These are phyloP conservation scores for Triangularia verruculosa DNA, from an alignment of 2,329 filamentous ascomycete species.

Conservation along the genomic window DNA sequence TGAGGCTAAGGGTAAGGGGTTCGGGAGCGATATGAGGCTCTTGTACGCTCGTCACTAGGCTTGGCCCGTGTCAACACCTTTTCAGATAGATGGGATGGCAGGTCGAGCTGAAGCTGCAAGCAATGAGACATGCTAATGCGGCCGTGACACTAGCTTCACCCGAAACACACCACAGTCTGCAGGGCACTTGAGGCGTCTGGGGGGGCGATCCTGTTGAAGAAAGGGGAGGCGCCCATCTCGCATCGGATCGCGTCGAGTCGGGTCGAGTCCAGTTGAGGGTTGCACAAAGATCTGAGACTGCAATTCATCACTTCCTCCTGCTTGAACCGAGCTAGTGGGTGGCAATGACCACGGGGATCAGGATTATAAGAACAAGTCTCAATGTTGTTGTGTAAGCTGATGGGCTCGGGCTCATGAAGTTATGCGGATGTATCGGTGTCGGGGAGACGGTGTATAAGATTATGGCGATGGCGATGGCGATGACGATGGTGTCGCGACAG, in stretches of 20 bases:
- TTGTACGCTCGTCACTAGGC: neutral
- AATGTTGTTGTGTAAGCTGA: neutral
- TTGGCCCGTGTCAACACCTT: conserved; percentile 5
- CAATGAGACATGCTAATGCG: conserved; percentile 11
- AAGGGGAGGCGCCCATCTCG: no score
- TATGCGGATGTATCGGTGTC: no score
- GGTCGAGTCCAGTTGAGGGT: neutral
- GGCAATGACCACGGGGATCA: neutral
- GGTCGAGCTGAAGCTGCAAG: conserved; percentile 7
- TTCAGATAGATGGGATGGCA: conserved; percentile 7
- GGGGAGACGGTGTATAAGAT: no score
- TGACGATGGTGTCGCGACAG: no score
- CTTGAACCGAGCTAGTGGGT: neutral
- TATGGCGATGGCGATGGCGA: no score
- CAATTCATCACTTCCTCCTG: neutral
- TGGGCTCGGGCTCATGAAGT: no score
- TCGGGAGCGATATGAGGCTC: neutral
- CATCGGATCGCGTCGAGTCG: neutral
- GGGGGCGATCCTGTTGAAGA: neutral
- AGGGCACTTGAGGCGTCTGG: neutral
- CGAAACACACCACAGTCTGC: neutral
- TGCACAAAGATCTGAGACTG: neutral
- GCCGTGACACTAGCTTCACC: conserved; percentile 4
- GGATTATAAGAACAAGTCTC: neutral
- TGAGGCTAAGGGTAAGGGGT: neutral